Evolutionary conservation across 1,284 basidiomycete species (phyloP).

Genomic region (Sutorius eximius): DNA sequence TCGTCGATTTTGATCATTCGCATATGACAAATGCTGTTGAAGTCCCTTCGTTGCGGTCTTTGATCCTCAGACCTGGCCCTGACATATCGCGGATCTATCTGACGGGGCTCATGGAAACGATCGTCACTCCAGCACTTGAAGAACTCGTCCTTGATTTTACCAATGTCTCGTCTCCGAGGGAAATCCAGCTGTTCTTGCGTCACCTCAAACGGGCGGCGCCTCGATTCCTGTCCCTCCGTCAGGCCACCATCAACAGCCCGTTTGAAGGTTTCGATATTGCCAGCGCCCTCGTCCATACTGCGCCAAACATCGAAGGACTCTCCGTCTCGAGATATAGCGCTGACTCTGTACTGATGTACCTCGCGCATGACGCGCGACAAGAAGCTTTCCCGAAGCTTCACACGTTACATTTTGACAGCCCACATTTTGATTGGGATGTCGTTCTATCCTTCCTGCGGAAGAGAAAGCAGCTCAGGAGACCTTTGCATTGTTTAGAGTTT

Average conservation of each 20-base stretch:
- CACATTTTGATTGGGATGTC: slow-evolving; percentile 35
- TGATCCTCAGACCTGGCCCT: slow-evolving; percentile 27
- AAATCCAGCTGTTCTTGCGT: slow-evolving; percentile 31
- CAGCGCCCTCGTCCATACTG: slow-evolving; percentile 25
- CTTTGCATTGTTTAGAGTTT: slow-evolving; percentile 19
- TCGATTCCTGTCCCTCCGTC: slow-evolving; percentile 25
- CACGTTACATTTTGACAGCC: slow-evolving; percentile 19
- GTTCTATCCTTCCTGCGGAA: slow-evolving; percentile 29
- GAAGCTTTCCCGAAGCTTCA: slow-evolving; percentile 28
- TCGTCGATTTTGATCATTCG: slow-evolving; percentile 30
- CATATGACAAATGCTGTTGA: slow-evolving; percentile 9
- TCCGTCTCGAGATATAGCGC: slow-evolving; percentile 30
- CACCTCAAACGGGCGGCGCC: slow-evolving; percentile 30
- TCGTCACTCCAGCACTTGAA: slow-evolving; percentile 26
- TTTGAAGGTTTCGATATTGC: slow-evolving; percentile 30
- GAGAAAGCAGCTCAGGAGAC: slow-evolving; percentile 23
- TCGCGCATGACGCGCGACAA: slow-evolving; percentile 31
- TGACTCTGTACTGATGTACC: slow-evolving; percentile 27
- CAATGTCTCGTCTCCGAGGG: slow-evolving; percentile 27
- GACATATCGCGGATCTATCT: slow-evolving; percentile 33
- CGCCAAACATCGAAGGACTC: slow-evolving; percentile 27
- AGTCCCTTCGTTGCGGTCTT: slow-evolving; percentile 22
- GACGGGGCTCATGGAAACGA: slow-evolving; percentile 25
- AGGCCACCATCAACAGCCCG: slow-evolving; percentile 23
- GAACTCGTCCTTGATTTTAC: slow-evolving; percentile 29